phyloP scores from a whole-genome alignment of 768 basidiomycete species.

The Lentinus tigrinus region DNA sequence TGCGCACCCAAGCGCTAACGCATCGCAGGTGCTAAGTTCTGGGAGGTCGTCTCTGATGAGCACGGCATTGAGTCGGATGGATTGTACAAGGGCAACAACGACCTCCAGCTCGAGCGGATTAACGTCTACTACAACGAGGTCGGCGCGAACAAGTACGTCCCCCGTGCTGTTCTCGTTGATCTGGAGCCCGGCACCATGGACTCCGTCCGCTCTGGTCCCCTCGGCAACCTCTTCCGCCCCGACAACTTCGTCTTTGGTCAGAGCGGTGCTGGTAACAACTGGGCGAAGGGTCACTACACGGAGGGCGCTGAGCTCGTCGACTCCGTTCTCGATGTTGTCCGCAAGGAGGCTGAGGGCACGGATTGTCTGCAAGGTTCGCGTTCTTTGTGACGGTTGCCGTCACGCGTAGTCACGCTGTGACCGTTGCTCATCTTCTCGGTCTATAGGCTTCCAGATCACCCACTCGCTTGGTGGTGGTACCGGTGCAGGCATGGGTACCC shows the following conservation, averaged over 20 bases:
- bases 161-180: conserved; percentile 95
- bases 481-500: conserved; percentile 99
- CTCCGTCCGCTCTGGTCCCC: conserved; percentile 85
- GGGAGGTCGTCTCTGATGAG: conserved; percentile 98
- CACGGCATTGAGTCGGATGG: conserved; percentile 95
- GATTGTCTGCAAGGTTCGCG: conserved; percentile 92
- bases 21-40: conserved; percentile 82
- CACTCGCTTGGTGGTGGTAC: conserved; percentile 99
- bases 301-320: conserved; percentile 99
- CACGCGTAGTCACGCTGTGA: conserved; percentile 10
- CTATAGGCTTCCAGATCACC: conserved; percentile 95
- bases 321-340: conserved; percentile 95
- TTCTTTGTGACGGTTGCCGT: conserved; percentile 1
- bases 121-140: conserved; percentile 98
- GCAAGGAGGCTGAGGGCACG: conserved; percentile 97
- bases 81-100: conserved; percentile 88
- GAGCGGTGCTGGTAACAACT: conserved; percentile 98
- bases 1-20: conserved; percentile 11
- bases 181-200: conserved; percentile 98
- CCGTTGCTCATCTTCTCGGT: conserved; percentile 2
- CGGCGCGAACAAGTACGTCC: conserved; percentile 95
- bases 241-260: conserved; percentile 99
- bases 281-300: conserved; percentile 99
- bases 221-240: conserved; percentile 91
- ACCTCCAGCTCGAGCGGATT: conserved; percentile 96